Evolutionary conservation across 2,329 filamentous ascomycete genomes (phyloP).

Genomic region (Cryphonectria nitschkei): DNA sequence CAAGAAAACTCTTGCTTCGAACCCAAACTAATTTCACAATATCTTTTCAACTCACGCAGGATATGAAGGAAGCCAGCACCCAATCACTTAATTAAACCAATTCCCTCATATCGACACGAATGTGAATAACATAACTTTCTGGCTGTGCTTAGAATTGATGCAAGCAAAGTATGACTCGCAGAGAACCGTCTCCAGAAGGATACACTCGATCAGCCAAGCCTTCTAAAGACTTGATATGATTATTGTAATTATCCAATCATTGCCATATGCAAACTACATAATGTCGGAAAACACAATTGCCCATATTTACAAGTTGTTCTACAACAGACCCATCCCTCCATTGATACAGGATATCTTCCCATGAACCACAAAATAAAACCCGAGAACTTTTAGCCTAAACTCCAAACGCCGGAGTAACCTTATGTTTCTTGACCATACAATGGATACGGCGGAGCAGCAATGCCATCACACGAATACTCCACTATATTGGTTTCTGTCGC

Average conservation of each 20-base stretch:
- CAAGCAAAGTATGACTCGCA: too few species aligned
- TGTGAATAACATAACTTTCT: too few species aligned
- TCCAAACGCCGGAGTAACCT: background rate
- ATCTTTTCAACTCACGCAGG: too few species aligned
- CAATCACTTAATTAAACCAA: too few species aligned
- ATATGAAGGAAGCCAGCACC: too few species aligned
- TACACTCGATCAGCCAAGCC: too few species aligned
- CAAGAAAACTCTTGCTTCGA: background rate
- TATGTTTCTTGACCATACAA: background rate
- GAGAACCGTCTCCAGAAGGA: too few species aligned
- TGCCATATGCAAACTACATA: background rate
- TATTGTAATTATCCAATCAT: background rate
- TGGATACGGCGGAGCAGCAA: background rate
- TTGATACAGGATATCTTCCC: background rate
- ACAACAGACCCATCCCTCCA: background rate
- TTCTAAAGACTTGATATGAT: too few species aligned
- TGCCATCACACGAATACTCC: conserved; percentile 4
- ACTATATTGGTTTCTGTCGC: background rate
- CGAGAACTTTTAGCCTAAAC: background rate
- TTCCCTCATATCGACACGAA: too few species aligned
- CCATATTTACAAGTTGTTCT: background rate
- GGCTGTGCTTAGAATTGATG: too few species aligned
- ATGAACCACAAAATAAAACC: background rate
- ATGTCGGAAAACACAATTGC: background rate
- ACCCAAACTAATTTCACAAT: background rate